phyloP scores from a whole-genome alignment of 176 grass and related monocot genomes.

The Cymbopogon citratus region DNA sequence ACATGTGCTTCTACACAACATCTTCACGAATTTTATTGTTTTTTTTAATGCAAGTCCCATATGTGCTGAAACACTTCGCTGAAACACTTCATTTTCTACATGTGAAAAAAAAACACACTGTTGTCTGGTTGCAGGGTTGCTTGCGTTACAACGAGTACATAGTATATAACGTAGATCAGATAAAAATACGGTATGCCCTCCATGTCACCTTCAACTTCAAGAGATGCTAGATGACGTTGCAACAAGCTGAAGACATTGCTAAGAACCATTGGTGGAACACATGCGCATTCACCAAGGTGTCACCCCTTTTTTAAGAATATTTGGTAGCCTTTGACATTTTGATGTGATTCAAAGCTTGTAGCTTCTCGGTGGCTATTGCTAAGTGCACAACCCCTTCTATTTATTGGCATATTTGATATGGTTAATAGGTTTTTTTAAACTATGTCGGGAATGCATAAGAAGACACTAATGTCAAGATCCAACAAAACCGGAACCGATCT shows the following conservation, averaged over 20 bases:
- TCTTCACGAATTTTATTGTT: not conserved
- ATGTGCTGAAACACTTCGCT: too few species aligned
- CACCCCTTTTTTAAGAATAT: not conserved
- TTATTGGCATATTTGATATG: not conserved
- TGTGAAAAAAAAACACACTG: not conserved
- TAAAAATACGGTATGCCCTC: conserved; percentile 82
- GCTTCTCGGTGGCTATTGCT: not conserved
- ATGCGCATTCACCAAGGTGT: not conserved
- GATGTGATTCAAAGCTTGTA: not conserved
- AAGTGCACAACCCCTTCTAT: not conserved
- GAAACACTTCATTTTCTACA: too few species aligned
- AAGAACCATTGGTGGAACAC: not conserved
- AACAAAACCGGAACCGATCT: too few species aligned
- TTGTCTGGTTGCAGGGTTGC: conserved; percentile 55
- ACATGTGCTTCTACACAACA: not conserved
- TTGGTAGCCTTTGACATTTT: not conserved
- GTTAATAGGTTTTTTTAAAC: not conserved
- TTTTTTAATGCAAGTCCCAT: not conserved
- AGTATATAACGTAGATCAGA: conserved; percentile 86
- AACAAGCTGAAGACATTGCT: not conserved
- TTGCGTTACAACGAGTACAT: conserved; percentile 94
- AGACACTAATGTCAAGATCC: too few species aligned
- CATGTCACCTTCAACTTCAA: conserved; percentile 81
- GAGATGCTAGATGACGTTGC: conserved; percentile 7
- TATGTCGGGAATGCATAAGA: too few species aligned